phyloP scores from a whole-genome alignment of 306 rosid species.

The Oxytropis ochrocephala region DNA sequence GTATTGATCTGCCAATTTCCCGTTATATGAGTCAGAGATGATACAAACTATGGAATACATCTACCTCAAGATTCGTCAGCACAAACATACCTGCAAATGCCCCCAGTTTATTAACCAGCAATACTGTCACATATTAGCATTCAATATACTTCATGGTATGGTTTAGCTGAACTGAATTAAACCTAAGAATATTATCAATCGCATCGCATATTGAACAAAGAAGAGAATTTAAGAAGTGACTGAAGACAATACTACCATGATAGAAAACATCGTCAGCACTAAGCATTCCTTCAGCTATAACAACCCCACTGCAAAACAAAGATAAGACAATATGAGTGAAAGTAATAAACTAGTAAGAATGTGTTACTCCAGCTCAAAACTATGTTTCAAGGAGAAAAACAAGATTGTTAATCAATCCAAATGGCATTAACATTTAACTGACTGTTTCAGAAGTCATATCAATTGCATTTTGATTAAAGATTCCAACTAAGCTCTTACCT shows the following conservation, averaged over 20 bases:
- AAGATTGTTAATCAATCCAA: not conserved
- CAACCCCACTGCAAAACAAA: conserved; percentile 69
- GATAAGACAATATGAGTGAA: not conserved
- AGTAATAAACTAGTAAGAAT: conserved; percentile 9
- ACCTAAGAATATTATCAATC: conserved; percentile 1
- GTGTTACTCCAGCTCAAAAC: not conserved
- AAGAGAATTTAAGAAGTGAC: conserved; percentile 8
- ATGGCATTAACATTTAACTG: not conserved
- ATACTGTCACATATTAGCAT: not conserved
- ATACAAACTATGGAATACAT: not conserved
- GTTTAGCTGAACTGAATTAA: not conserved
- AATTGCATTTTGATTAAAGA: not conserved
- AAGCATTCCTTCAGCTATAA: conserved; percentile 79
- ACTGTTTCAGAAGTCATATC: conserved; percentile 8
- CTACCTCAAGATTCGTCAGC: not conserved
- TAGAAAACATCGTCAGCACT: conserved; percentile 26
- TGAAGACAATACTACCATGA: conserved; percentile 47
- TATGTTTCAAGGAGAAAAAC: conserved; percentile 5
- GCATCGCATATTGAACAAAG: not conserved
- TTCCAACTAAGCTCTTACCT: conserved; percentile 45
- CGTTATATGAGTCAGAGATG: not conserved
- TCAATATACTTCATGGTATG: not conserved
- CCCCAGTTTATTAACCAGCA: not conserved
- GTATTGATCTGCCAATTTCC: not conserved
- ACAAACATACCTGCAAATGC: not conserved